A percentile compares a stretch with the other conserved stretches of the same genome.
Evolutionary conservation across 2,329 filamentous ascomycete genomes (phyloP).

Genomic region (Aspergillus puulaauensis): DNA sequence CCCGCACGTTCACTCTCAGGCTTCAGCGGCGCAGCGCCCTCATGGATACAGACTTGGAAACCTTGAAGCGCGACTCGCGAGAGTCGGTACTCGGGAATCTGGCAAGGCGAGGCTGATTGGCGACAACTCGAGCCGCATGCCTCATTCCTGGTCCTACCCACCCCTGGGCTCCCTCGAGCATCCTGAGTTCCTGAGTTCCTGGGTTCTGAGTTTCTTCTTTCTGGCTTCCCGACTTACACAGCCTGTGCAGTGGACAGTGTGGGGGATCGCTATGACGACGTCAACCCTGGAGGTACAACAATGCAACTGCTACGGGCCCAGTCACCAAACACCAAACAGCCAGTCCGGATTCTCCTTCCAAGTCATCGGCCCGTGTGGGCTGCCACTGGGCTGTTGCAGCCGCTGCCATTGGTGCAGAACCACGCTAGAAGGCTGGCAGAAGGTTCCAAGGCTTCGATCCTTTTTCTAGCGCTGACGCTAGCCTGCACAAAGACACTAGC

Average conservation of each 20-base stretch:
- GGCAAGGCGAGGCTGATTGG: neutral
- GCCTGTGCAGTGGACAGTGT: neutral
- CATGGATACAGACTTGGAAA: too few relatives aligned
- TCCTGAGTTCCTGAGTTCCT: neutral
- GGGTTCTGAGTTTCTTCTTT: neutral
- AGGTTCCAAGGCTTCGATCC: constrained; percentile 20
- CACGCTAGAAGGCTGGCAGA: constrained; percentile 22
- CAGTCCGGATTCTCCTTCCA: constrained; percentile 5
- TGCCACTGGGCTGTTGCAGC: neutral
- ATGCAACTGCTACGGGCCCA: neutral
- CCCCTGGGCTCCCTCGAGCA: too few relatives aligned
- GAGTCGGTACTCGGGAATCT: neutral
- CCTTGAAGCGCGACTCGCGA: neutral
- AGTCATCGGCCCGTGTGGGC: constrained; percentile 14
- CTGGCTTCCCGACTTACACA: neutral
- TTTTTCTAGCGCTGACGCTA: constrained; percentile 23
- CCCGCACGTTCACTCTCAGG: constrained; percentile 4
- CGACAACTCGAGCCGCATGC: constrained; percentile 6
- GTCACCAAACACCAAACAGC: neutral
- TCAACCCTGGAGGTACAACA: neutral
- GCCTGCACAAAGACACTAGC: constrained; percentile 8
- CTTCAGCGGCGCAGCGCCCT: neutral
- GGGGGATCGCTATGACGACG: constrained; percentile 14
- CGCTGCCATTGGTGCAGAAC: constrained; percentile 5
- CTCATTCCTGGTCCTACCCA: neutral